Conservation (phyloP, 441 rosid genomes). For the Bocquillonia castaneifolia region DNA sequence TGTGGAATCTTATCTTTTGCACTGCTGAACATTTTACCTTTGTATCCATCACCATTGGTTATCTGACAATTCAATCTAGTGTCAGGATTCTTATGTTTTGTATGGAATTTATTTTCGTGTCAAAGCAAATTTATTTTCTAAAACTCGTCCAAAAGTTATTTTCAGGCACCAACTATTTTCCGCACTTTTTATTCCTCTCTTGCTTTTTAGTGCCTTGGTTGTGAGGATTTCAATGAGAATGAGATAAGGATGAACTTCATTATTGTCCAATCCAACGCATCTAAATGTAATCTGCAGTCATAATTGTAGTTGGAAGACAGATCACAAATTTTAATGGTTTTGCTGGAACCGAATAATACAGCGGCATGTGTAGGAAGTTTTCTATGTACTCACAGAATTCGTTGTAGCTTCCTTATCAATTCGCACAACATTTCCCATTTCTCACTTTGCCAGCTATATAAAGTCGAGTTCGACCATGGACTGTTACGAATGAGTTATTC, state of each 20-base stretch:
- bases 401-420: conserved; percentile 20
- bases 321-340: conserved; percentile 20
- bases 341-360: conserved; percentile 18
- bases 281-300: conserved; percentile 4
- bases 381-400: conserved; percentile 12
- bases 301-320: conserved; percentile 27
- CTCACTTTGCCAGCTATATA: conserved; percentile 12
- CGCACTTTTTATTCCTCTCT: not conserved
- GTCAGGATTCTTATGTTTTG: not conserved
- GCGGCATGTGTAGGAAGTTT: conserved; percentile 17
- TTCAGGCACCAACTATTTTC: not conserved
- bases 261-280: conserved; percentile 14
- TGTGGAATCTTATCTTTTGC: not conserved
- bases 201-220: not conserved
- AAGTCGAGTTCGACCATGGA: not conserved
- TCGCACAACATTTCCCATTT: conserved; percentile 10
- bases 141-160: not conserved
- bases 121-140: not conserved
- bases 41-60: not conserved
- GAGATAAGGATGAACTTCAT: conserved; percentile 21
- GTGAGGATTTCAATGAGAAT: conserved; percentile 1
- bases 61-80: not conserved
- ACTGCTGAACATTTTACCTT: not conserved
- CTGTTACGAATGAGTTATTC: not conserved
- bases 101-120: not conserved